Evolutionary conservation across 768 basidiomycete genomes (phyloP).

Genomic region (Dioszegia crocea): DNA sequence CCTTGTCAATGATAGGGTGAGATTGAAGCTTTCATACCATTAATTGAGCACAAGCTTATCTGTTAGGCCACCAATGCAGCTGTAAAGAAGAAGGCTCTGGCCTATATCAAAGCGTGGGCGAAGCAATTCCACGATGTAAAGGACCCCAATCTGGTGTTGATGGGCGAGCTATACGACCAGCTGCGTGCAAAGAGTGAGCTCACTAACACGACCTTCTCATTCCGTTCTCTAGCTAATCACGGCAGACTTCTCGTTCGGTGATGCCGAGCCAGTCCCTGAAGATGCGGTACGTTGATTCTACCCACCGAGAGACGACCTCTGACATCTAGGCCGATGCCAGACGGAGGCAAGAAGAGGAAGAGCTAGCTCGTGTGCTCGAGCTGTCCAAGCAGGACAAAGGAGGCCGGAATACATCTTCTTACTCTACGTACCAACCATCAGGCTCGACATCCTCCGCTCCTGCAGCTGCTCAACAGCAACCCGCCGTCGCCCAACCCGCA

Average conservation of each 20-base stretch:
- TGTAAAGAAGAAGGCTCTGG: constrained; percentile 71
- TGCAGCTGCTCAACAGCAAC: constrained; percentile 33
- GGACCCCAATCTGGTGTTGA: constrained; percentile 74
- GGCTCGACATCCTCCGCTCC: constrained; percentile 14
- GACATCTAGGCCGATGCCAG: constrained; percentile 63
- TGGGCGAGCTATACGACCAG: constrained; percentile 80
- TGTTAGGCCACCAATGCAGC: constrained; percentile 83
- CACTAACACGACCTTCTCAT: not conserved
- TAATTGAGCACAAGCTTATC: not conserved
- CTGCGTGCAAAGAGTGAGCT: constrained; percentile 74
- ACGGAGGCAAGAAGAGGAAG: constrained; percentile 83
- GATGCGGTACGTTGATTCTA: constrained; percentile 17
- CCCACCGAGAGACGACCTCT: not conserved
- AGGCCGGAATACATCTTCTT: constrained; percentile 55
- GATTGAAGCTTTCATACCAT: not conserved
- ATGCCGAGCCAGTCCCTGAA: constrained; percentile 35
- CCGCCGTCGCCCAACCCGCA: constrained; percentile 27
- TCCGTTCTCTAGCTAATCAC: too few species aligned
- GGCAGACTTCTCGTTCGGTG: constrained; percentile 36
- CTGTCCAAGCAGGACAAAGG: constrained; percentile 90
- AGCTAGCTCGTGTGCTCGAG: constrained; percentile 85
- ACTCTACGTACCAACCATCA: constrained; percentile 17
- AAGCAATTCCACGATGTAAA: constrained; percentile 66
- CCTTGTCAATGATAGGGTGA: constrained; percentile 79
- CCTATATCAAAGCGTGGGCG: constrained; percentile 75